Conservation (phyloP, 2,329 filamentous ascomycete genomes). For the Dactylella cylindrospora region DNA sequence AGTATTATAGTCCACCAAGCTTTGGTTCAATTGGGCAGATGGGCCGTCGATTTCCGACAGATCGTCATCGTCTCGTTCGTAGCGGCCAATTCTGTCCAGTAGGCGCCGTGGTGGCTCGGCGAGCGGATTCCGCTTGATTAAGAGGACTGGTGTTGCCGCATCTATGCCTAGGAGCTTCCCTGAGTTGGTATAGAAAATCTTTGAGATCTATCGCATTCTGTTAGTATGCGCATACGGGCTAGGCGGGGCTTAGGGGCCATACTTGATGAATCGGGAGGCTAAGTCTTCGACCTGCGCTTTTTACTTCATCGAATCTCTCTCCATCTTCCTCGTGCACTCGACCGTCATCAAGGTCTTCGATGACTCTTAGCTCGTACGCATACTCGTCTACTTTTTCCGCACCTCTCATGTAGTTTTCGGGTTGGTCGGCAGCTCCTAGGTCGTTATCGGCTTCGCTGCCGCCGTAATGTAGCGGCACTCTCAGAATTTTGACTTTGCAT, state of each 20-base stretch:
- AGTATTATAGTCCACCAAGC: conserved; percentile 47
- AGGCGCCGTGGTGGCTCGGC: conserved; percentile 64
- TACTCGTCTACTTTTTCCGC: conserved; percentile 64
- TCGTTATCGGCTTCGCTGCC: conserved; percentile 59
- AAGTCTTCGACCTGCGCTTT: conserved; percentile 65
- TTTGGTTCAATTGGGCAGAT: conserved; percentile 52
- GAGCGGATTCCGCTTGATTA: conserved; percentile 71
- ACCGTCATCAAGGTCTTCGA: conserved; percentile 78
- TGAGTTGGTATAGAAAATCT: conserved; percentile 90
- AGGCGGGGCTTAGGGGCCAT: background rate
- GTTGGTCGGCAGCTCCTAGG: conserved; percentile 50
- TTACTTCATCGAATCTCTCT: conserved; percentile 63
- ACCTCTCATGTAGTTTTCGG: conserved; percentile 58
- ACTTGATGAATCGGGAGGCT: conserved; percentile 67
- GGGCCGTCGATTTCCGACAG: conserved; percentile 46
- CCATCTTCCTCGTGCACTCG: conserved; percentile 69
- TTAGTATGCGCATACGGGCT: background rate
- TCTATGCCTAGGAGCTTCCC: conserved; percentile 86
- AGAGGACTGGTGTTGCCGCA: conserved; percentile 69
- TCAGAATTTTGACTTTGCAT: conserved; percentile 75
- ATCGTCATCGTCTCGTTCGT: conserved; percentile 49
- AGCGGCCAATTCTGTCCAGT: conserved; percentile 55
- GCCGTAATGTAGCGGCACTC: conserved; percentile 64
- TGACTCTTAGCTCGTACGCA: conserved; percentile 75
- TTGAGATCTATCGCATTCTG: conserved; percentile 62